Evolutionary conservation across 2,329 filamentous ascomycete genomes (phyloP).

Genomic region (Paraconiothyrium sp.): DNA sequence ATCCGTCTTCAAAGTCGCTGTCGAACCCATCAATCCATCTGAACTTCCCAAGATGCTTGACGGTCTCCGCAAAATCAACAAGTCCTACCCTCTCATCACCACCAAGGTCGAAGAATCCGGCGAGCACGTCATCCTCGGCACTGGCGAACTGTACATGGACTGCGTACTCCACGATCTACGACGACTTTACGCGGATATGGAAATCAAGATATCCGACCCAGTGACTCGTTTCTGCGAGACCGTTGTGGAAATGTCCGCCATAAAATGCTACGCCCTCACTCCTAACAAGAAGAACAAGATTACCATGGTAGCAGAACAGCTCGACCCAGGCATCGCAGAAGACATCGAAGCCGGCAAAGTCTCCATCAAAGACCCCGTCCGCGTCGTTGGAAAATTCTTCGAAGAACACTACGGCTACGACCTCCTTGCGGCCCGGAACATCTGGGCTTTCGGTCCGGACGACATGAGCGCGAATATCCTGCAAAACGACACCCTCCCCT

Average conservation of each 20-base stretch:
- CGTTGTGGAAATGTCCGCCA: slow-evolving; percentile 94
- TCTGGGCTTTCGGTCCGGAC: slow-evolving; percentile 98
- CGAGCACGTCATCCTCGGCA: slow-evolving; percentile 93
- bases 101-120: slow-evolving; percentile 99
- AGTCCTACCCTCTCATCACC: slow-evolving; percentile 93
- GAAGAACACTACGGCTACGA: slow-evolving; percentile 98
- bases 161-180: slow-evolving; percentile 96
- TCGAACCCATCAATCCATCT: slow-evolving; percentile 97
- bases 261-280: slow-evolving; percentile 96
- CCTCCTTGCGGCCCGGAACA: slow-evolving; percentile 89
- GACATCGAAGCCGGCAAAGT: slow-evolving; percentile 94
- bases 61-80: slow-evolving; percentile 94
- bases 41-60: slow-evolving; percentile 99
- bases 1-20: slow-evolving; percentile 96
- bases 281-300: slow-evolving; percentile 99
- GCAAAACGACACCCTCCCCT: slow-evolving; percentile 94
- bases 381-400: slow-evolving; percentile 95
- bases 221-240: slow-evolving; percentile 98
- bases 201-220: slow-evolving; percentile 97
- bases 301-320: slow-evolving; percentile 95
- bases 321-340: slow-evolving; percentile 92
- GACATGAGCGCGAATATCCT: slow-evolving; percentile 95
- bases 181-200: slow-evolving; percentile 96
- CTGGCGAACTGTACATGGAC: slow-evolving; percentile 99
- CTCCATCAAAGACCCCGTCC: slow-evolving; percentile 89